Evolutionary conservation across 2,329 filamentous ascomycete species (phyloP), one percentile per base, ranked within the genome.

Genomic region (Verticillium isaacii): DNA sequence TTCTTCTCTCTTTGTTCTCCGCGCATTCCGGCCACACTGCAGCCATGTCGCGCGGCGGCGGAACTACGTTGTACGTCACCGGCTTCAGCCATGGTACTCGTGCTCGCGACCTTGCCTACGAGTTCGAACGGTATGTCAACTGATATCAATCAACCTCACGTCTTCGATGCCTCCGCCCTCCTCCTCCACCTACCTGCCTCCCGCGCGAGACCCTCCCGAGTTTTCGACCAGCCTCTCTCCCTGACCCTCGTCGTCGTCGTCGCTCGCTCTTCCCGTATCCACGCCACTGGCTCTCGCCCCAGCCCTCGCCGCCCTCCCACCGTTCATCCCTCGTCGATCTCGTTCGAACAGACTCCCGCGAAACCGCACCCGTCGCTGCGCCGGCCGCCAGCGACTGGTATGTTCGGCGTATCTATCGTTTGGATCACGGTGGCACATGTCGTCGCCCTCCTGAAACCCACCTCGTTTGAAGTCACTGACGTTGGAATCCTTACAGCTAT

Each of bases 91-190:
- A 97, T 81, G 93, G 94, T 79, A 97, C 94, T 78, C 92, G 95
- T 84, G 93, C 95, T 78, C 92, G 95, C 88, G 93, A 99, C 85
- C 91, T 98, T 78, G 93, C 94, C 84, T 97, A 96, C 91, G 94
- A 98, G 86, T 98, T 98, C 91, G 94, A 98, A 93, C 93, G 94
- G 92, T 97, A 97, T 88, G 93, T 96, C 85, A 84, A 78, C 82
- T 74, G 73, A 72, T 69, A 72, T 74, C 59, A 59, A 59, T 55
- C 61, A 64, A 58, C 58, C 29, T 32, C 62, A 76, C 78, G 66
- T 68, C 68, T 68, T 72, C 68, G 71, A 64, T 69, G 66, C 66
- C 66, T 67, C 70, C 69, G 69, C 69, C 69, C 63, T 62, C 68
- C 69, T 68, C 72, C 67, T 68, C 68, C 64, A 67, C 66, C 68